A percentile compares a stretch with the other conserved stretches of the same genome.
Conservation (phyloP, 1,139 yeast species). For the Eremothecium gossypii region DNA sequence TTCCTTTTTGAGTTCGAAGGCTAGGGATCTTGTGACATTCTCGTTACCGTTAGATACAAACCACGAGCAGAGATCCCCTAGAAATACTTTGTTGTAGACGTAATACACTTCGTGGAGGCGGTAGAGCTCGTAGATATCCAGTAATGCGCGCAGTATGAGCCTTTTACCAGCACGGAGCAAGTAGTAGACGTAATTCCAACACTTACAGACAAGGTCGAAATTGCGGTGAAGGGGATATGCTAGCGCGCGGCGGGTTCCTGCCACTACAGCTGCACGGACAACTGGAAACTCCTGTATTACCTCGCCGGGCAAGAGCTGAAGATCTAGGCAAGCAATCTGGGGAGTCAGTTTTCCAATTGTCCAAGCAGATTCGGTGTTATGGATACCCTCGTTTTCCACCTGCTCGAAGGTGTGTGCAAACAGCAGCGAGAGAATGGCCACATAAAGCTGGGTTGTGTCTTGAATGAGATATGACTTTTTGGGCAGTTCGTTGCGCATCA, state of each 20-base stretch:
- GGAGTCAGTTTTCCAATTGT: constrained; percentile 80
- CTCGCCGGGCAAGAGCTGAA: constrained; percentile 37
- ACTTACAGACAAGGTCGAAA: constrained; percentile 47
- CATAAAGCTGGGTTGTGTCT: constrained; percentile 44
- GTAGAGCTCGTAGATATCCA: constrained; percentile 63
- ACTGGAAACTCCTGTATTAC: constrained; percentile 26
- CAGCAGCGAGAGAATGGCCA: constrained; percentile 53
- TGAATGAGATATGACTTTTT: constrained; percentile 49
- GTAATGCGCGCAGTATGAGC: constrained; percentile 47
- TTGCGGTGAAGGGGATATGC: constrained; percentile 74
- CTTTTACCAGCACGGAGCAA: constrained; percentile 63
- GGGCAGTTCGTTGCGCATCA: constrained; percentile 56
- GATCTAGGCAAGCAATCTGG: constrained; percentile 63
- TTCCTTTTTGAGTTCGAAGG: constrained; percentile 46
- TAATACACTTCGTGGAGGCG: constrained; percentile 81
- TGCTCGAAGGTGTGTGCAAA: constrained; percentile 70
- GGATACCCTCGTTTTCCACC: constrained; percentile 68
- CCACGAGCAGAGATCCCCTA: constrained; percentile 81
- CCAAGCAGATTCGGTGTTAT: constrained; percentile 88
- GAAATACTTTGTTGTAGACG: constrained; percentile 70
- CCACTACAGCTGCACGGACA: constrained; percentile 45
- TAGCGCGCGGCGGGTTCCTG: constrained; percentile 63
- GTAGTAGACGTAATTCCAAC: constrained; percentile 70
- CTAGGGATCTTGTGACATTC: constrained; percentile 48
- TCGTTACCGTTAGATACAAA: constrained; percentile 43